phyloP scores from a whole-genome alignment of 345 rosid genomes.

The Limnanthes douglasii region DNA sequence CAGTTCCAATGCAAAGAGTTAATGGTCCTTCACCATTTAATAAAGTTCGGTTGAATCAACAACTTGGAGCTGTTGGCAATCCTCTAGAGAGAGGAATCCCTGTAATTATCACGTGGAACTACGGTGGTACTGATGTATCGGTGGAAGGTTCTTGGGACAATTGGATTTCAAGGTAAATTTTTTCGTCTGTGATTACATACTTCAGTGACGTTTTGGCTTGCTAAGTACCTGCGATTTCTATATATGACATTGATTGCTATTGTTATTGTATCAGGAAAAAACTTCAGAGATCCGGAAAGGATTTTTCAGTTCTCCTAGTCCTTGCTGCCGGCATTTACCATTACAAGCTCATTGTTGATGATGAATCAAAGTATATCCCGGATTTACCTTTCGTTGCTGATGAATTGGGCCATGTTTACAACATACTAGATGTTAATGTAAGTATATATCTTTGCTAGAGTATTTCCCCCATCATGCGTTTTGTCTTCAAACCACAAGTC shows the following conservation, averaged over 20 bases:
- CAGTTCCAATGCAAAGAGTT: constrained; percentile 28
- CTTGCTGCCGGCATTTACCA: constrained; percentile 49
- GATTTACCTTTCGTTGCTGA: constrained; percentile 45
- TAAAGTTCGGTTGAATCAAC: constrained; percentile 26
- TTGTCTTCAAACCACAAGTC: no score
- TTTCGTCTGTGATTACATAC: no score
- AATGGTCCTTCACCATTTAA: constrained; percentile 15
- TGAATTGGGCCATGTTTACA: constrained; percentile 32
- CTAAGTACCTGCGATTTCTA: neutral
- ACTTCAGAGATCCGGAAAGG: constrained; percentile 50
- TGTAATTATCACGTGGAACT: constrained; percentile 42
- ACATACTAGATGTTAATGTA: constrained; percentile 53
- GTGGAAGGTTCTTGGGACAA: constrained; percentile 76
- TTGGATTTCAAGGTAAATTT: constrained; percentile 35
- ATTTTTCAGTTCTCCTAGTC: constrained; percentile 42
- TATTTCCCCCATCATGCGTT: no score
- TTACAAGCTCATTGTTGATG: constrained; percentile 58
- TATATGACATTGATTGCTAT: no score
- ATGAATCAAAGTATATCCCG: constrained; percentile 45
- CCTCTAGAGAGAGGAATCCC: constrained; percentile 40
- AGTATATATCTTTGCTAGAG: no score
- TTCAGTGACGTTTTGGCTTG: neutral
- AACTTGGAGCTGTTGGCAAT: constrained; percentile 13
- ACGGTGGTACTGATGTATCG: constrained; percentile 52
- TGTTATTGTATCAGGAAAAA: constrained; percentile 32